phyloP scores from a whole-genome alignment of 1,284 basidiomycete genomes.

The Trichosporon sp. region DNA sequence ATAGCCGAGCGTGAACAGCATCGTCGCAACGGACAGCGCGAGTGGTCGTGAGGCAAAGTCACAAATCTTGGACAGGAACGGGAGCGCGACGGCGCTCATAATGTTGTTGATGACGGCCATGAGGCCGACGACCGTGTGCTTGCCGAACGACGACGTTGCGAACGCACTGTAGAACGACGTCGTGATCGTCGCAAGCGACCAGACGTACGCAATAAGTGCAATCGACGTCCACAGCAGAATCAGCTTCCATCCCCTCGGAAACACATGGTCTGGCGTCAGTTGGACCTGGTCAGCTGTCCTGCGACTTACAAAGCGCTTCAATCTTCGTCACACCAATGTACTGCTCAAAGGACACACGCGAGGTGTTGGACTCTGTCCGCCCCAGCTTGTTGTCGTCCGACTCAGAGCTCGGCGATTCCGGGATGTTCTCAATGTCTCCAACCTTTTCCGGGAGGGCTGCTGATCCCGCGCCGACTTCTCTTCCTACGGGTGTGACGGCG shows the following conservation, averaged over 20 bases:
- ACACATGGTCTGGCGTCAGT: slow-evolving; percentile 30
- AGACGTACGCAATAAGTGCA: slow-evolving; percentile 30
- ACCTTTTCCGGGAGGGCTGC: neutral
- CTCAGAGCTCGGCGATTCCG: neutral
- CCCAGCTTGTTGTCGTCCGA: neutral
- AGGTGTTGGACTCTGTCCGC: neutral
- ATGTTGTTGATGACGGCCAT: slow-evolving; percentile 42
- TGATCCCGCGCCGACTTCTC: neutral
- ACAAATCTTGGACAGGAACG: slow-evolving; percentile 44
- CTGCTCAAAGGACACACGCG: slow-evolving; percentile 19
- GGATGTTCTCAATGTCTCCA: neutral
- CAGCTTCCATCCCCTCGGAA: slow-evolving; percentile 26
- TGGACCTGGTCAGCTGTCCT: slow-evolving; percentile 27
- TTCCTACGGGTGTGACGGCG: neutral
- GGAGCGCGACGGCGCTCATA: slow-evolving; percentile 40
- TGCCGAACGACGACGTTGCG: slow-evolving; percentile 41
- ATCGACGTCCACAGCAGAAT: slow-evolving; percentile 33
- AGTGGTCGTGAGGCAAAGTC: slow-evolving; percentile 34
- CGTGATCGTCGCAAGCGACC: slow-evolving; percentile 30
- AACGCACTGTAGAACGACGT: slow-evolving; percentile 30
- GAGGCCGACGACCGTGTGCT: slow-evolving; percentile 43
- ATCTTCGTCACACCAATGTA: slow-evolving; percentile 41
- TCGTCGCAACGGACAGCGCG: slow-evolving; percentile 25
- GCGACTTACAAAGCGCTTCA: slow-evolving; percentile 32
- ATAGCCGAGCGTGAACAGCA: slow-evolving; percentile 42